Base-by-base conservation (phyloP, 768 basidiomycete species). In the Boletus tylopilopsis region DNA sequence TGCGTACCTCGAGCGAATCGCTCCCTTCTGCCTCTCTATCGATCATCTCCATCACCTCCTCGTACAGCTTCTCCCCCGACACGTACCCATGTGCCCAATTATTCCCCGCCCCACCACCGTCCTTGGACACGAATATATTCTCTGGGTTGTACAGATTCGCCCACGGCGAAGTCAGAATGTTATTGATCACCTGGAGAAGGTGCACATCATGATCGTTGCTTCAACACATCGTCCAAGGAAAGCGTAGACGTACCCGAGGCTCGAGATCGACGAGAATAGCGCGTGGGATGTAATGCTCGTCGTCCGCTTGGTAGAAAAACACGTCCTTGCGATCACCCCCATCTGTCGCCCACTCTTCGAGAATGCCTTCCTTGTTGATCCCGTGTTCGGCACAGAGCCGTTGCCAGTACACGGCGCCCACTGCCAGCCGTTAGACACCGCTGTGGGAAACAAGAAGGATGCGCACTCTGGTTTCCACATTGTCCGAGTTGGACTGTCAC, bases 221-320 rank as follows among this genome's bases (percentile, higher is more conserved):
- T n/a, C n/a, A n/a, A n/a, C n/a, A n/a, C n/a, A n/a, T n/a, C n/a
- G n/a, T n/a, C n/a, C 33, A 19, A 0, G 9, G 6, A 19, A 21
- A 11, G 16, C 11, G 2, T 9, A 6, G 23, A 74, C 84, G 66
- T 63, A 96, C 95, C 66, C 96, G 79, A 18, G 96, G 96, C 66
- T 99, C 96, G 23, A 96, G 79, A 70, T 99, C 96, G 52, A 98
- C 84, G 33, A 99, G 78, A 53, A 99, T 95, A 5, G 96, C 92
- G 45, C 96, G 81, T 2, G 96, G 96, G 51, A 99, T 94, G 69
- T 98, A 99, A 62, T 96, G 94, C 67, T 98, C 96, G 63, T 99
- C 96, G 67, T 99, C 96, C n/a, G 96, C 96, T 68, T 98, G 95
- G 67, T 99, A 98, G 74, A 99, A 99, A 73, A 99, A 99, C 23